A percentile compares a stretch with the other conserved stretches of the same genome.
Evolutionary conservation across 2,329 filamentous ascomycete species (phyloP).

Genomic region (Claviceps arundinis): DNA sequence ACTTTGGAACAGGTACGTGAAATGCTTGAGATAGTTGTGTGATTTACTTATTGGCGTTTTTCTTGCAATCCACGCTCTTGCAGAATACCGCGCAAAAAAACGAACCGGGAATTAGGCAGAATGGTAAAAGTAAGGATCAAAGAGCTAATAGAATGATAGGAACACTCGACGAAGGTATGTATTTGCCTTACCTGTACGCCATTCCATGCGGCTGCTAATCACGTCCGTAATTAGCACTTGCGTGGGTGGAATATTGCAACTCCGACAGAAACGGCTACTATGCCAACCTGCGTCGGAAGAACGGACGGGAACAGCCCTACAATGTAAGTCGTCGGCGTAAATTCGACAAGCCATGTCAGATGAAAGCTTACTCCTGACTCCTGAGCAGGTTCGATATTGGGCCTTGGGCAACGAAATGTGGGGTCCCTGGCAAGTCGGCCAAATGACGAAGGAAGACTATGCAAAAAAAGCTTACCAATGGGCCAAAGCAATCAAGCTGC

Average conservation of each 20-base stretch:
- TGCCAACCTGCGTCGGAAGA: neutral
- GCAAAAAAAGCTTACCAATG: neutral
- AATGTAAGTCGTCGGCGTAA: neutral
- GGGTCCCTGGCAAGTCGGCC: neutral
- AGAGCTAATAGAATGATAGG: neutral
- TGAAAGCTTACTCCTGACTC: neutral
- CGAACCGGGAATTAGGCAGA: neutral
- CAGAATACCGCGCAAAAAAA: neutral
- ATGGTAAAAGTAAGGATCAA: neutral
- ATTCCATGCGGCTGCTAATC: neutral
- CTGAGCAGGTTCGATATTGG: neutral
- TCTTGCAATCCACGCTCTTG: neutral
- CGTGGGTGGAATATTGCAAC: neutral
- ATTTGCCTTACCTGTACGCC: neutral
- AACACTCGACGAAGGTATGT: neutral
- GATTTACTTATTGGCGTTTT: neutral
- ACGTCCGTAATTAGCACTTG: neutral
- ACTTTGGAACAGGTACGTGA: neutral
- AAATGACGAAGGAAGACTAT: constrained; percentile 1
- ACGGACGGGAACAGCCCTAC: neutral
- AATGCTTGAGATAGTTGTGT: neutral
- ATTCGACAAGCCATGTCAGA: neutral
- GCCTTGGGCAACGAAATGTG: neutral
- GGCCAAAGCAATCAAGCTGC: neutral
- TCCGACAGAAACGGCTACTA: neutral